Base-by-base conservation (phyloP, 225 moss, liverwort and hornwort species). In the Pseudoscleropodium purum region DNA sequence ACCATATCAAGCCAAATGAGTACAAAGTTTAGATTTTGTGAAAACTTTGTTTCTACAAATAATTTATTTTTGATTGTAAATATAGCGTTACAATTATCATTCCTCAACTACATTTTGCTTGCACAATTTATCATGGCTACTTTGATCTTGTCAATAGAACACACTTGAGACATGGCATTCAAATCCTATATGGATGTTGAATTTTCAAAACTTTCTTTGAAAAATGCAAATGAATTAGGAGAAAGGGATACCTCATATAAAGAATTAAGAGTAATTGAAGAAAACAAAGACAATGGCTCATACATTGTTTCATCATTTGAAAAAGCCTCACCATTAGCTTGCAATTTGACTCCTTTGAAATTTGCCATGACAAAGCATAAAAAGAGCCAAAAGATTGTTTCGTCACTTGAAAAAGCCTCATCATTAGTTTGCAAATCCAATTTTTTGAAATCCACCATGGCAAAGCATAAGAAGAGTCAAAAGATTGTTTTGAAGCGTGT, bases 221-320 rank as follows among this genome's bases (percentile, higher is more conserved):
- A 77, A 52, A 14, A 52, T 34, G 34, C 31, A 34, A 76, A 76
- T 51, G 21, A 76, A 51, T 6, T 20, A 56, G 33, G 15, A 37
- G 3, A 26, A 26, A 79, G 20, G 0, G 2, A 39, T 7, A 49
- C 19, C 4, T 19, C 1, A 0, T 5, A 5, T 12, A 13, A 33
- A 75, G 33, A 49, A 31, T 75, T 12, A 31, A 75, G 19, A 49
- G 7, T 18, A 75, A 20, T 75, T 31, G 33, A 7, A 75, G 31
- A 49, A 75, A 33, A 49, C 19, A 33, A 49, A 26, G 11, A 57
- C 21, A 57, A 37, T 3, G 54, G 19, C 15, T 66, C 17, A 41
- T 9, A 23, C 6, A 15, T 56, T 70, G n/a, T 17, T 69, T 84
- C 15, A 30, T 41, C 31, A 30, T 2, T 13, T 23, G 2, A 13